Evolutionary conservation across 108 stramenopile species (phyloP).

Genomic region (Licmophora abbreviata): DNA sequence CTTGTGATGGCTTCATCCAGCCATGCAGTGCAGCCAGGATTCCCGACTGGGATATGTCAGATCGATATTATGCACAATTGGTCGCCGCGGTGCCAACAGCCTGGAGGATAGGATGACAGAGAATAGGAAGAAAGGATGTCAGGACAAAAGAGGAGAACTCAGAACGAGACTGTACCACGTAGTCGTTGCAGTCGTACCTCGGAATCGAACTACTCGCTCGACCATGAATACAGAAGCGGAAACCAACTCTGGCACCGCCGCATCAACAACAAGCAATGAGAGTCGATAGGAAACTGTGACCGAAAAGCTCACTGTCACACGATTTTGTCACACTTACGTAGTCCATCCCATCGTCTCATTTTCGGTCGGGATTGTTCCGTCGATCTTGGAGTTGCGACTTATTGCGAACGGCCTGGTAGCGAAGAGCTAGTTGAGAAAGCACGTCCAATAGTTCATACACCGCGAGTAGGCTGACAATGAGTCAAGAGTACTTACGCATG

Average conservation of each 20-base stretch:
- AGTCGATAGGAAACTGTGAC: too few relatives aligned
- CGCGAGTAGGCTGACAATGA: too few relatives aligned
- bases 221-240: too few relatives aligned
- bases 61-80: background rate
- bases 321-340: too few relatives aligned
- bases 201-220: too few relatives aligned
- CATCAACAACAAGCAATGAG: too few relatives aligned
- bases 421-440: too few relatives aligned
- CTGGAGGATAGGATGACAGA: background rate
- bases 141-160: background rate
- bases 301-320: too few relatives aligned
- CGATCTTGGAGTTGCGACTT: background rate
- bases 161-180: background rate
- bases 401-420: background rate
- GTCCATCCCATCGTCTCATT: background rate
- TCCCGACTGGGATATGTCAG: constrained; percentile 28
- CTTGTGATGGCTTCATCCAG: constrained; percentile 23
- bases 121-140: background rate
- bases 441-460: too few relatives aligned
- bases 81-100: background rate
- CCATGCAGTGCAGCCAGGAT: constrained; percentile 32
- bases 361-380: background rate
- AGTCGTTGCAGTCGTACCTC: background rate
- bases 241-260: too few relatives aligned
- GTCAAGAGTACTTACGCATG: too few relatives aligned